Conservation (phyloP, 257 asterid species). For the Solanum pennellii region DNA sequence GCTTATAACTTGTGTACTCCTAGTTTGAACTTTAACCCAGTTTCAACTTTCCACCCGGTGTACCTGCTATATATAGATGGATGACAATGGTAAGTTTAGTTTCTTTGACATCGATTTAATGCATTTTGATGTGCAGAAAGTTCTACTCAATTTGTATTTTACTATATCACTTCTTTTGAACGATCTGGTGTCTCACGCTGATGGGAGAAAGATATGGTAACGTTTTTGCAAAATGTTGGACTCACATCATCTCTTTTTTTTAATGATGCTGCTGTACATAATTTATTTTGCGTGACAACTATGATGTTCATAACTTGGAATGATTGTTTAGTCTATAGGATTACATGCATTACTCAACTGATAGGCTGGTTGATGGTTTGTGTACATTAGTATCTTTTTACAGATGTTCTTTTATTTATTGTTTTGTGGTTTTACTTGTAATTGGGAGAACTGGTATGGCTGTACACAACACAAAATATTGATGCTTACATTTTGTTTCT, state of each 20-base stretch:
- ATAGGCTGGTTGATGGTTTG: background rate
- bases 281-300: background rate
- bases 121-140: too few relatives aligned
- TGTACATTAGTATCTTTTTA: background rate
- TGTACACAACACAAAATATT: too few relatives aligned
- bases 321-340: background rate
- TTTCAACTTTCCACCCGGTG: constrained; percentile 20
- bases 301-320: background rate
- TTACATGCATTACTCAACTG: background rate
- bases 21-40: background rate
- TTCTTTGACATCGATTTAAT: too few relatives aligned
- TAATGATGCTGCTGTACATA: background rate
- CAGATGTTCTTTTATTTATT: background rate
- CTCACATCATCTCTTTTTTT: background rate
- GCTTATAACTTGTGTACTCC: background rate
- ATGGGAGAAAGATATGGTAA: too few relatives aligned
- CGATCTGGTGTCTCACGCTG: too few relatives aligned
- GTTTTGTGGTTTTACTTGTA: too few relatives aligned
- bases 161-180: too few relatives aligned
- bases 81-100: constrained; percentile 25
- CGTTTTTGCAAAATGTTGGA: too few relatives aligned
- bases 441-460: too few relatives aligned
- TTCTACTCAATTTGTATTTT: too few relatives aligned
- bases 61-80: constrained; percentile 55
- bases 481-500: too few relatives aligned